These are phyloP conservation scores for Paramyrothecium sp. DNA, from an alignment of 2,329 filamentous ascomycete species.

Conservation along the genomic window DNA sequence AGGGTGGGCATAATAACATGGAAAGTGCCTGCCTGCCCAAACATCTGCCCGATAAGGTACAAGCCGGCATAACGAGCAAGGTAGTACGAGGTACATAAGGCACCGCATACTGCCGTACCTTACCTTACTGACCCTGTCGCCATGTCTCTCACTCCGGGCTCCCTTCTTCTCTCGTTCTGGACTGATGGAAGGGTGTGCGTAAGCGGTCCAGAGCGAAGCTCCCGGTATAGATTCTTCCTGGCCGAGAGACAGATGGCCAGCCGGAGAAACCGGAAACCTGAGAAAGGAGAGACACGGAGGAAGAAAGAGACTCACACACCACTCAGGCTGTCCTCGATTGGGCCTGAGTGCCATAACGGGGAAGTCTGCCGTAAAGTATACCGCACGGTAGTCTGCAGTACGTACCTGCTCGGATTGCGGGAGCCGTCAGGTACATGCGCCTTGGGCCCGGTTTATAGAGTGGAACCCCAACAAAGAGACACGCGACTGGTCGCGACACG, in stretches of 20 bases:
- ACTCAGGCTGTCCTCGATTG: background rate
- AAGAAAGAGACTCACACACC: background rate
- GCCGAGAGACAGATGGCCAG: background rate
- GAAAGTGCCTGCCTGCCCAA: no score
- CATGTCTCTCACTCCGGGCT: background rate
- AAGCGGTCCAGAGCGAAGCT: no score
- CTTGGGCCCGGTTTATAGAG: background rate
- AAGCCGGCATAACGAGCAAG: no score
- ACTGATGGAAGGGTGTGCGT: background rate
- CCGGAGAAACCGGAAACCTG: background rate
- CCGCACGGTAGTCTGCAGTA: no score
- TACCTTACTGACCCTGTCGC: background rate
- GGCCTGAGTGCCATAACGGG: background rate
- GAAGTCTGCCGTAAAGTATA: background rate
- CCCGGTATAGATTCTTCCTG: background rate
- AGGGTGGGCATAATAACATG: background rate
- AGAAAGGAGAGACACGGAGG: background rate
- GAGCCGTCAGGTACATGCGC: background rate
- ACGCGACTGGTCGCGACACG: slow-evolving; percentile 28
- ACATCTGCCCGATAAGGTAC: no score
- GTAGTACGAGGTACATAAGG: no score
- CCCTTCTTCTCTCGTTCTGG: background rate
- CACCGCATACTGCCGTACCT: no score
- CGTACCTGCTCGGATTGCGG: no score
- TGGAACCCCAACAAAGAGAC: slow-evolving; percentile 20